Percentiles rank a stretch among this genome's conserved stretches.
These are phyloP conservation scores for Pseudomassariella vexata DNA, from an alignment of 2,329 filamentous ascomycete genomes.

Conservation along the genomic window DNA sequence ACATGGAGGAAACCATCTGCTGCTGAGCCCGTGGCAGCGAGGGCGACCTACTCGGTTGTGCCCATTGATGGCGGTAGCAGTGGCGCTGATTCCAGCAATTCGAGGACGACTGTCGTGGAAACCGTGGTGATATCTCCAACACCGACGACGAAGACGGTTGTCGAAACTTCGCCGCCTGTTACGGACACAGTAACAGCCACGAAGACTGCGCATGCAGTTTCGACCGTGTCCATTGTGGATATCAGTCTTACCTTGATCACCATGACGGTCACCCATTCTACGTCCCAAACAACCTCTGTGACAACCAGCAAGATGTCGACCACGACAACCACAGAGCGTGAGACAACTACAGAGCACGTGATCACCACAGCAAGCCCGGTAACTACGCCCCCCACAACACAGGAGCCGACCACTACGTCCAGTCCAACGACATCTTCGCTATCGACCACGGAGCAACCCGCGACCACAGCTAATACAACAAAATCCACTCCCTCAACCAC, in stretches of 20 bases:
- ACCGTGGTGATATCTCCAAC: conserved; percentile 25
- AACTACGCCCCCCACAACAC: neutral
- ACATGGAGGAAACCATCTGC: conserved; percentile 9
- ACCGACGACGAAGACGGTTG: conserved; percentile 20
- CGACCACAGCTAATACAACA: neutral
- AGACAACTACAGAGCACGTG: neutral
- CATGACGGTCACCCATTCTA: conserved; percentile 16
- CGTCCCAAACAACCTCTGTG: conserved; percentile 3
- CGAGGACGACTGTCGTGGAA: conserved; percentile 29
- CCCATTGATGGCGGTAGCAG: conserved; percentile 27
- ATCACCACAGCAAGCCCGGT: conserved; percentile 1
- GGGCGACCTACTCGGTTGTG: conserved; percentile 32
- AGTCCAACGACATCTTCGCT: neutral
- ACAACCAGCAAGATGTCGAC: neutral
- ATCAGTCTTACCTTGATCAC: conserved; percentile 18
- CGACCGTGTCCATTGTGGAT: conserved; percentile 23
- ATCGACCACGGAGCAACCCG: neutral
- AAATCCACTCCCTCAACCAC: neutral
- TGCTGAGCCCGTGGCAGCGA: conserved; percentile 15
- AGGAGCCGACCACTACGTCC: neutral
- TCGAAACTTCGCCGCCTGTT: conserved; percentile 17
- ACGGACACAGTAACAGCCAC: conserved; percentile 22
- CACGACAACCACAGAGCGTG: neutral
- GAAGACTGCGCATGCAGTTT: conserved; percentile 12
- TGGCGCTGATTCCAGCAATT: conserved; percentile 7